A percentile compares a stretch with the other conserved stretches of the same genome.
Evolutionary conservation across 2,329 filamentous ascomycete genomes (phyloP).

Genomic region (Sclerotinia subarctica): DNA sequence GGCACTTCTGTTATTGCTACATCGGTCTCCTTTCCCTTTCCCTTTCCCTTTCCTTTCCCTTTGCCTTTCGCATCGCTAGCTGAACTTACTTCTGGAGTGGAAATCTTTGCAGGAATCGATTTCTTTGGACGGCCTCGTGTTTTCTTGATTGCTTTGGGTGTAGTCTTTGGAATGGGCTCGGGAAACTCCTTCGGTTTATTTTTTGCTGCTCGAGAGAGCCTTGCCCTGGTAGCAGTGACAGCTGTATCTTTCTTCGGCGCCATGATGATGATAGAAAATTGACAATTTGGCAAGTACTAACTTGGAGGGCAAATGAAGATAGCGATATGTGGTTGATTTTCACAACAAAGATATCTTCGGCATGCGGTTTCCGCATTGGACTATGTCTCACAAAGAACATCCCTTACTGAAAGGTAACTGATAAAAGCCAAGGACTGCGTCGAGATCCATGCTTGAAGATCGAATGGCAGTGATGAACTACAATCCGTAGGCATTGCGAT

Average conservation of each 20-base stretch:
- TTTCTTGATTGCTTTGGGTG: conserved; percentile 4
- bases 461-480: background rate
- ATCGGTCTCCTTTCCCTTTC: background rate
- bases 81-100: background rate
- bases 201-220: conserved; percentile 16
- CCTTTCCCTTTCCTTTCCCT: background rate
- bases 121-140: background rate
- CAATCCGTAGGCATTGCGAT: background rate
- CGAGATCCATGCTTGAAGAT: background rate
- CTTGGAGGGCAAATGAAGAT: background rate
- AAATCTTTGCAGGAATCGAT: background rate
- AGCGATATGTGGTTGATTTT: background rate
- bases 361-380: conserved; percentile 13
- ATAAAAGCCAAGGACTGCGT: background rate
- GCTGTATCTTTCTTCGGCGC: background rate
- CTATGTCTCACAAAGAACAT: conserved; percentile 16
- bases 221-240: background rate
- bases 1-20: background rate
- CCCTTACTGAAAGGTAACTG: background rate
- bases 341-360: conserved; percentile 18
- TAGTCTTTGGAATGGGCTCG: conserved; percentile 5
- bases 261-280: background rate
- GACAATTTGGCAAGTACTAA: background rate
- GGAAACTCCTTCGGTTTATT: background rate
- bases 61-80: background rate